Evolutionary conservation across 2,329 filamentous ascomycete species (phyloP).

Genomic region (Colletotrichum sp.): DNA sequence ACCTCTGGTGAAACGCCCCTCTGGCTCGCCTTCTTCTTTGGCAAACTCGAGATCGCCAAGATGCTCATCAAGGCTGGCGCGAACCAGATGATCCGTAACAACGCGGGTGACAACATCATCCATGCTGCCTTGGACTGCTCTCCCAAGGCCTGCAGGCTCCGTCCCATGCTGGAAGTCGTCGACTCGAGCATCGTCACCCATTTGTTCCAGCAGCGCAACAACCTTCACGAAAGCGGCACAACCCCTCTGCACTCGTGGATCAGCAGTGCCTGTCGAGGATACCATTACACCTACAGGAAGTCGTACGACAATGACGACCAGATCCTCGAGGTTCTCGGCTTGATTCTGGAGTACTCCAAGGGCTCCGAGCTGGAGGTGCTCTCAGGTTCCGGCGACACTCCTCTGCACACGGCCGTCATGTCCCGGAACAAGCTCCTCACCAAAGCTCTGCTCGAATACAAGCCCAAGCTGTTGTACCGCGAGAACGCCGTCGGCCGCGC

Average conservation of each 20-base stretch:
- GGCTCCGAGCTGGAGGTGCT: conserved; percentile 62
- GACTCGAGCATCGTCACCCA: conserved; percentile 59
- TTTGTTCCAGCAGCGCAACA: conserved; percentile 64
- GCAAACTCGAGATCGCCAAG: conserved; percentile 59
- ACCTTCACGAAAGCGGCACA: conserved; percentile 53
- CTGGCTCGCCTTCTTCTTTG: conserved; percentile 65
- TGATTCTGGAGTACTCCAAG: conserved; percentile 61
- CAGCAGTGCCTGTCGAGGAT: not conserved
- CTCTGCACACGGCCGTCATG: conserved; percentile 62
- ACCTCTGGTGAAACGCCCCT: conserved; percentile 69
- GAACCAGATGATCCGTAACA: conserved; percentile 70
- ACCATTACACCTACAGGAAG: conserved; percentile 5
- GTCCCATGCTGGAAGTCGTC: conserved; percentile 61
- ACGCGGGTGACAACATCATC: conserved; percentile 68
- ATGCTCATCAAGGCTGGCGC: conserved; percentile 72
- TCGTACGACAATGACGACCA: conserved; percentile 32
- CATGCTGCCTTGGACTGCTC: conserved; percentile 56
- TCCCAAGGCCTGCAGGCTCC: conserved; percentile 40
- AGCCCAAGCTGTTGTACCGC: conserved; percentile 65
- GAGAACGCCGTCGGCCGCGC: conserved; percentile 82
- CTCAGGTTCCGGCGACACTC: conserved; percentile 69
- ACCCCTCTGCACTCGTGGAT: conserved; percentile 71
- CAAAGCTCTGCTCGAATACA: conserved; percentile 55
- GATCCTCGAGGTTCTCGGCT: conserved; percentile 45
- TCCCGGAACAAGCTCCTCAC: conserved; percentile 38